Percentiles rank a stretch among this genome's conserved stretches.
Conservation (phyloP, 148 eudicot genomes). For the Diospyros lotus region DNA sequence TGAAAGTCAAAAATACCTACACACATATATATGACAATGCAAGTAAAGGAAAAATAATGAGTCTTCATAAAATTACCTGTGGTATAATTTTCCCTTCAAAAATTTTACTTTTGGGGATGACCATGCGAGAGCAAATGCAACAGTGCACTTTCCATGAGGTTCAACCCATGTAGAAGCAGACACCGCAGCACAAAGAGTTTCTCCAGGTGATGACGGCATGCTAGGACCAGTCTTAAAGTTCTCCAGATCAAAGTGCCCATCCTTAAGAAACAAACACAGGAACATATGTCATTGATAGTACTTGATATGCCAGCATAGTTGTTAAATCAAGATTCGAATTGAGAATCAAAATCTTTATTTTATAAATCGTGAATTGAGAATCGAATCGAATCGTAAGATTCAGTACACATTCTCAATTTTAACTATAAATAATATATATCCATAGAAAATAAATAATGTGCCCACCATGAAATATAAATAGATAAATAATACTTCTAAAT, state of each 20-base stretch:
- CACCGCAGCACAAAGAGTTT: slow-evolving; percentile 87
- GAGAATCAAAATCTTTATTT: too few species aligned
- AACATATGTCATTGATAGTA: neutral
- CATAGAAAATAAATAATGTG: too few species aligned
- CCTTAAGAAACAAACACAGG: slow-evolving; percentile 37
- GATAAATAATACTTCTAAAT: too few species aligned
- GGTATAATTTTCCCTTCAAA: slow-evolving; percentile 82
- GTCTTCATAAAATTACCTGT: slow-evolving; percentile 43
- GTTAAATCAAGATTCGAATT: too few species aligned
- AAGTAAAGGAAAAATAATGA: slow-evolving; percentile 6
- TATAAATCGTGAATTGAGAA: too few species aligned
- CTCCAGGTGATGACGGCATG: slow-evolving; percentile 86
- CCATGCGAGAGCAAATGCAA: slow-evolving; percentile 93
- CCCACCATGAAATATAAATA: too few species aligned
- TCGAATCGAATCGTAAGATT: too few species aligned
- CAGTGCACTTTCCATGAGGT: slow-evolving; percentile 94
- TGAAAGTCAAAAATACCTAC: neutral
- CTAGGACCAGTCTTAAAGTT: slow-evolving; percentile 74
- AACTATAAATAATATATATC: too few species aligned
- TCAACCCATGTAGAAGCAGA: slow-evolving; percentile 98
- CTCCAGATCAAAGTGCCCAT: slow-evolving; percentile 87
- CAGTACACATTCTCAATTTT: too few species aligned
- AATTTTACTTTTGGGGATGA: slow-evolving; percentile 89
- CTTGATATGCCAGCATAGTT: neutral
- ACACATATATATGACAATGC: neutral